Evolutionary conservation across 2,329 filamentous ascomycete species (phyloP).

Genomic region (Xylariaceae sp.): DNA sequence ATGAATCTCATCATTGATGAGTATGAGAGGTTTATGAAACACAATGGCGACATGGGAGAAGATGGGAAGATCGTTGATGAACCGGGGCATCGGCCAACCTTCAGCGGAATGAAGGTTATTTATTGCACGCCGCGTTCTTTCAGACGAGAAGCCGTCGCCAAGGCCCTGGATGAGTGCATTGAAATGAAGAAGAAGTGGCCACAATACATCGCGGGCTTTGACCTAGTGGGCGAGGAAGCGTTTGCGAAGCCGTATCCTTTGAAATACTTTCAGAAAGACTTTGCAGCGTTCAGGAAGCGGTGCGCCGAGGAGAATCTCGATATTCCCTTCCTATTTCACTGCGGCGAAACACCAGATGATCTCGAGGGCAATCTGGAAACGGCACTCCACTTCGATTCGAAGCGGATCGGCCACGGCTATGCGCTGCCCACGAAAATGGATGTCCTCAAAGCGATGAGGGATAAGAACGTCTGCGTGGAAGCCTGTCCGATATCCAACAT

Average conservation of each 20-base stretch:
- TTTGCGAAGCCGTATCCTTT: constrained; percentile 44
- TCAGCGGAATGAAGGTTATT: constrained; percentile 55
- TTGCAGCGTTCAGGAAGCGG: constrained; percentile 43
- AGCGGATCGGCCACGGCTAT: constrained; percentile 70
- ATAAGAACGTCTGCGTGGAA: constrained; percentile 63
- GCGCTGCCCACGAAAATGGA: constrained; percentile 61
- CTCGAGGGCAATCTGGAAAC: constrained; percentile 65
- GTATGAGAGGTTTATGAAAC: constrained; percentile 39
- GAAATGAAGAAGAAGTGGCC: constrained; percentile 46
- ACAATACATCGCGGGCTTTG: constrained; percentile 53
- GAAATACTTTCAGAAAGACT: constrained; percentile 44
- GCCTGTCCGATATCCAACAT: constrained; percentile 75
- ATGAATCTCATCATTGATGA: constrained; percentile 49
- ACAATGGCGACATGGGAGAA: constrained; percentile 31
- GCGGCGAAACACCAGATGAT: constrained; percentile 66
- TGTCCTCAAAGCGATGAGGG: constrained; percentile 61
- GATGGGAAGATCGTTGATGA: constrained; percentile 23
- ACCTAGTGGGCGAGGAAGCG: constrained; percentile 56
- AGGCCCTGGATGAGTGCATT: constrained; percentile 49
- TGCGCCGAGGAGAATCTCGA: constrained; percentile 43
- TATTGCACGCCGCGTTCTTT: constrained; percentile 57
- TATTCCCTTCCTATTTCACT: constrained; percentile 72
- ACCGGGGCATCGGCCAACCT: constrained; percentile 31
- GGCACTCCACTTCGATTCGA: constrained; percentile 59
- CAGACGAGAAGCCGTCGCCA: constrained; percentile 38